phyloP scores from a whole-genome alignment of 306 rosid species.

The Gynostemma pentaphyllum region DNA sequence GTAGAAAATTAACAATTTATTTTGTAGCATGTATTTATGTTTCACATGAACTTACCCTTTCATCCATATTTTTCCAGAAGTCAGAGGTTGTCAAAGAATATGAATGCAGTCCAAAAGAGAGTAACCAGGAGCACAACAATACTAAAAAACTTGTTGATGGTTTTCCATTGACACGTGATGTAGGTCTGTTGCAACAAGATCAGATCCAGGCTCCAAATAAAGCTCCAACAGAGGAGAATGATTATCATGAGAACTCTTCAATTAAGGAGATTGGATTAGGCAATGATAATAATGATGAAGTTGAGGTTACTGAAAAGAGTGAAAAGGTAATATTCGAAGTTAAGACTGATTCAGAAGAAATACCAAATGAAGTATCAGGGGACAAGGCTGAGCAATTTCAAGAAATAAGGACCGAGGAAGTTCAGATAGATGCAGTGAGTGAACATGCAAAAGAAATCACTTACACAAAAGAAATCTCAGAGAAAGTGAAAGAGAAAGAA shows the following conservation, averaged over 20 bases:
- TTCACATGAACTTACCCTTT: no score
- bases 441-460: conserved; percentile 1
- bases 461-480: neutral
- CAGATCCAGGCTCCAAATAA: no score
- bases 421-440: conserved; percentile 2
- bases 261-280: conserved; percentile 2
- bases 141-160: neutral
- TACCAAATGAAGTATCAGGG: conserved; percentile 10
- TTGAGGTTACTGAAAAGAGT: neutral
- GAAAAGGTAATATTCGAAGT: conserved; percentile 2
- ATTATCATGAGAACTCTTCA: no score
- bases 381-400: conserved; percentile 14
- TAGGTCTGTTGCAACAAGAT: conserved; percentile 1
- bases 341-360: conserved; percentile 6
- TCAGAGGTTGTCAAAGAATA: conserved; percentile 8
- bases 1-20: no score
- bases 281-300: neutral
- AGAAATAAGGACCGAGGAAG: conserved; percentile 10
- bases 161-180: conserved; percentile 13
- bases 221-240: conserved; percentile 12
- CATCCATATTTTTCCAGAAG: no score
- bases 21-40: no score
- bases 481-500: no score
- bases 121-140: conserved; percentile 1
- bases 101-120: conserved; percentile 11